Evolutionary conservation across 768 basidiomycete species (phyloP), one percentile per base, ranked within the genome.

Genomic region (Brasilioporus rufonigricans): DNA sequence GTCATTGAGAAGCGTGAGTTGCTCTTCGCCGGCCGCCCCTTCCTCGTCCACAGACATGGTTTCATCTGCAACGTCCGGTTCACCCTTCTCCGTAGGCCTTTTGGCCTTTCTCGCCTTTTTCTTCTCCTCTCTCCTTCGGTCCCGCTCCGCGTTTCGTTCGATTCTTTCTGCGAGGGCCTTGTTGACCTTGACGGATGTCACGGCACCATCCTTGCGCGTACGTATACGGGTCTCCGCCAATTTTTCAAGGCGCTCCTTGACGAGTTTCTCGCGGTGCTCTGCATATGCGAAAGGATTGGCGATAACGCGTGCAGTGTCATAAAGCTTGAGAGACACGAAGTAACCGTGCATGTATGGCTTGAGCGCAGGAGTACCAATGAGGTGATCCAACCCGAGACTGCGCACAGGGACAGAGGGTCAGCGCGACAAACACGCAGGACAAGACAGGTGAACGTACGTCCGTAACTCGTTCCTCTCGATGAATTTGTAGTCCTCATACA

Each of bases 291-390:
- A 95, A 2, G 97, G 97, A 75, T 98, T 98, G 53, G 93, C 88
- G 61, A 98, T 94, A 59, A 96, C 82, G 31, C 95, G 87, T 2
- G 97, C 97, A 48, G 95, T 89, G 63, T 95, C 92, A 76, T 98
- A 98, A 6, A 98, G 83, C 65, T 93, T 92, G 73, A 98, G 85
- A 5, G 94, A 91, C 58, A 98, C 73, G 77, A 99, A 98, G 83
- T 95, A 98, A 40, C 97, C 97, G 72, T 99, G 97, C 96, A 99
- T 98, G 74, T 98, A 99, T 5, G 97, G 97, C 72, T 96, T 96
- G 78, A 98, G 90, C 18, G 90, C 85, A 21, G 93, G 86, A 6
- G 95, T 96, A 48, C 97, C 97, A 60, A 97, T 76, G 63, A 99
- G 91, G 69, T 96, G 93, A 61, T 94, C 90, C 68, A 99, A 73